Evolutionary conservation across 257 asterid species (phyloP).

Genomic region (Nicotiana tabacum): DNA sequence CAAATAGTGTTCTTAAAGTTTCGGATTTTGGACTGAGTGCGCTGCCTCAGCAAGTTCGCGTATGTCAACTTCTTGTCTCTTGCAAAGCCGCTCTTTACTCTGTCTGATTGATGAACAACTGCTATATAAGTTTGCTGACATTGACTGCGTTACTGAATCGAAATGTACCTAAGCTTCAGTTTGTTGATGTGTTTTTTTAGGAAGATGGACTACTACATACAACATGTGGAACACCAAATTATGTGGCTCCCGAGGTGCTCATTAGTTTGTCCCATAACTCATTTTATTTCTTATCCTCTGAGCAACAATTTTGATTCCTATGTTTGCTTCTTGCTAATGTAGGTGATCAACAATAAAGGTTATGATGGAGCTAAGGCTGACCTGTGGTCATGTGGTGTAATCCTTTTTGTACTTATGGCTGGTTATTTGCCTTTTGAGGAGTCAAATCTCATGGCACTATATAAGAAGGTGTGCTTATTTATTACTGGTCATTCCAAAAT

Average conservation of each 20-base stretch:
- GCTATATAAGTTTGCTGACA: background rate
- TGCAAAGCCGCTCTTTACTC: background rate
- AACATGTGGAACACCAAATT: slow-evolving; percentile 96
- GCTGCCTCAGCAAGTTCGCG: slow-evolving; percentile 94
- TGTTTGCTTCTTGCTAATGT: slow-evolving; percentile 3
- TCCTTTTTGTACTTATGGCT: slow-evolving; percentile 47
- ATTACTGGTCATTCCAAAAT: background rate
- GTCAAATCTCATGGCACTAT: slow-evolving; percentile 55
- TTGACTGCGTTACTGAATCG: background rate
- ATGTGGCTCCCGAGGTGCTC: slow-evolving; percentile 92
- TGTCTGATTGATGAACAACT: background rate
- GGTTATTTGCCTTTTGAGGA: slow-evolving; percentile 85
- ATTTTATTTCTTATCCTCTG: background rate
- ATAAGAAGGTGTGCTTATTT: slow-evolving; percentile 34
- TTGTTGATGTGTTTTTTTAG: slow-evolving; percentile 31
- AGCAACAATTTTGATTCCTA: background rate
- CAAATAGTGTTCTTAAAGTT: slow-evolving; percentile 74
- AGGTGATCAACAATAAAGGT: slow-evolving; percentile 93
- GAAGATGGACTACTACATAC: slow-evolving; percentile 97
- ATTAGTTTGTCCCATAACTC: slow-evolving; percentile 6
- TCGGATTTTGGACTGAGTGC: slow-evolving; percentile 97
- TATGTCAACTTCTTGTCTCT: slow-evolving; percentile 24
- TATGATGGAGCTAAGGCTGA: slow-evolving; percentile 98
- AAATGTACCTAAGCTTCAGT: background rate
- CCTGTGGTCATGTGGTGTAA: slow-evolving; percentile 81